Conservation (phyloP, 2,329 filamentous ascomycete species). For the Aspergillus fumigatus region DNA sequence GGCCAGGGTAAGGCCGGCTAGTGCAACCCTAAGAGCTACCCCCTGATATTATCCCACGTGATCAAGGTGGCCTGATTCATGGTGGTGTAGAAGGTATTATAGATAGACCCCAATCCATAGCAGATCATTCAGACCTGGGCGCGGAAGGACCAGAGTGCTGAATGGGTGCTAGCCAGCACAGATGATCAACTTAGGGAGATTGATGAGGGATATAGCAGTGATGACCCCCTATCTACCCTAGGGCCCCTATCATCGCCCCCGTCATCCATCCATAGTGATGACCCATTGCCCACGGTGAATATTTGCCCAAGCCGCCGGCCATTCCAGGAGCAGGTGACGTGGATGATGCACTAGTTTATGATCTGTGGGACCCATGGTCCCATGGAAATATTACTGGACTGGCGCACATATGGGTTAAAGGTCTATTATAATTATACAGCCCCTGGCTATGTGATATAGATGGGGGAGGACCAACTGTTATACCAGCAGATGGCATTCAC, state of each 20-base stretch:
- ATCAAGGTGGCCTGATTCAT: neutral
- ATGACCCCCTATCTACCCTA: neutral
- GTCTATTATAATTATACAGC: constrained; percentile 4
- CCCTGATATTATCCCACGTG: neutral
- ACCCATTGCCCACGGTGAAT: neutral
- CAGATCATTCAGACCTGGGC: too few relatives aligned
- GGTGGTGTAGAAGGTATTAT: neutral
- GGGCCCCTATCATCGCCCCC: neutral
- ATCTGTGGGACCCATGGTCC: neutral
- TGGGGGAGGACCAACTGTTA: neutral
- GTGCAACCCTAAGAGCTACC: neutral
- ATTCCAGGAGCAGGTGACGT: neutral
- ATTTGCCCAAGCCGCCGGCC: neutral
- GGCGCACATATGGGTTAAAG: constrained; percentile 3
- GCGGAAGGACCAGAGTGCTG: neutral
- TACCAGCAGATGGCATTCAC: constrained; percentile 4
- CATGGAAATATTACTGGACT: neutral
- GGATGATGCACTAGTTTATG: constrained; percentile 3
- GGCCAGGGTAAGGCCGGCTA: neutral
- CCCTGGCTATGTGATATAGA: neutral
- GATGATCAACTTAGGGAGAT: neutral
- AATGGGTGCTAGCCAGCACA: neutral
- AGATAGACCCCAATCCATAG: too few relatives aligned
- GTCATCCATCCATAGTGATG: neutral
- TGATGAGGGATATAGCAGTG: neutral